Base-by-base conservation (phyloP, 306 rosid species). In the Lablab purpureus region DNA sequence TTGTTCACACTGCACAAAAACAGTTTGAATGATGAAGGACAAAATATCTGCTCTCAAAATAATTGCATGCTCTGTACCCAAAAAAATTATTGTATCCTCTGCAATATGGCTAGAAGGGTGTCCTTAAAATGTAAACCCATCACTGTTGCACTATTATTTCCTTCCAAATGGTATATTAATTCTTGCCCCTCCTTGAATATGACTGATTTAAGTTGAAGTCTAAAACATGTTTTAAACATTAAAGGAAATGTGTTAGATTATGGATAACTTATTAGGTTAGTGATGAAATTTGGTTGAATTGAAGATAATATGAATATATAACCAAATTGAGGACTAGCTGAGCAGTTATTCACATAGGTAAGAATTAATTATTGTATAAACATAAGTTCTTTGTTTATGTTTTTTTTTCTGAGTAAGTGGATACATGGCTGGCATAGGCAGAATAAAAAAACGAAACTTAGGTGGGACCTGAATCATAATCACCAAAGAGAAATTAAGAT, bases 401-500 rank as follows among this genome's bases (percentile, higher is more conserved):
- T 37, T 37, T 36, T 67, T 12, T 34, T 27, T 15, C 49, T n/a
- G n/a, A 60, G 50, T 40, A 82, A 76, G 87, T 85, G 88, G 87
- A 79, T 71, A 79, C 72, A 54, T 68, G 85, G 88, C 77, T 87
- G 91, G 83, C 86, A 86, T 76, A 73, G 28, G 79, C 22, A 67
- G 54, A 74, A 73, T 73, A 30, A 47, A 76, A 74, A 76, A 32
- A 80, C 76, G 83, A 77, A 72, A 81, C 47, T 79, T 43, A 64
- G 9, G 87, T 86, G 93, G 93, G 92, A 54, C 85, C 83, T 81
- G 47, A 63, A 40, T 84, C 84, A 78, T 87, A 84, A 88, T 93
- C 71, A 74, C 81, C 78, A 82, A 86, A 85, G 71, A 85, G 92
- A 93, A 89, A 89, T 91, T 88, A 87, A 87, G 51, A 69, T 23